Percentiles rank a stretch among this genome's conserved stretches.
These are phyloP conservation scores for Didymella arachidicola DNA, from an alignment of 2,329 filamentous ascomycete species.

Conservation along the genomic window DNA sequence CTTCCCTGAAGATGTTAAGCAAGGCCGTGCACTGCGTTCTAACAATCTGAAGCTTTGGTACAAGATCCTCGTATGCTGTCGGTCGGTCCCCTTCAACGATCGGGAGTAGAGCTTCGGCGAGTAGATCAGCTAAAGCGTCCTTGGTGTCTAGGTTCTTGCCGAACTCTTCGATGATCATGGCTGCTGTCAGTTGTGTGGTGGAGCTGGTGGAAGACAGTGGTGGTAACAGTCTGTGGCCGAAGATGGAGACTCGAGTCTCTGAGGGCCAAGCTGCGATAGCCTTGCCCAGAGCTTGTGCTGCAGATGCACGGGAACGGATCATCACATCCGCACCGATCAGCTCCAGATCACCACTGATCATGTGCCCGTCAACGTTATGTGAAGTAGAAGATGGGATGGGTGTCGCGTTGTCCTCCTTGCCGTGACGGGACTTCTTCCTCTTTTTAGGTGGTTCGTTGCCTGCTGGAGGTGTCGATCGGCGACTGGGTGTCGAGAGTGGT, in stretches of 20 bases:
- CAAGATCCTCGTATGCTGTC: slow-evolving; percentile 84
- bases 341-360: slow-evolving; percentile 97
- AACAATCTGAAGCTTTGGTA: slow-evolving; percentile 87
- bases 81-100: slow-evolving; percentile 86
- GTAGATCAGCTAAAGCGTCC: slow-evolving; percentile 63
- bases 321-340: slow-evolving; percentile 89
- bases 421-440: slow-evolving; percentile 79
- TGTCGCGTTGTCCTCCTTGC: slow-evolving; percentile 66
- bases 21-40: slow-evolving; percentile 91
- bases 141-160: slow-evolving; percentile 63
- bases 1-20: slow-evolving; percentile 86
- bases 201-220: slow-evolving; percentile 77
- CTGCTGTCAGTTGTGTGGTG: slow-evolving; percentile 83
- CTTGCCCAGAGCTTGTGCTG: slow-evolving; percentile 84
- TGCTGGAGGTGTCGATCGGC: slow-evolving; percentile 45
- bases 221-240: slow-evolving; percentile 70
- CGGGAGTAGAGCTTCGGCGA: slow-evolving; percentile 70
- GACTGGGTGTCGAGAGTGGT: slow-evolving; percentile 32
- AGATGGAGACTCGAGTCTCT: slow-evolving; percentile 65
- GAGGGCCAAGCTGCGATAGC: slow-evolving; percentile 80
- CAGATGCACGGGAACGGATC: slow-evolving; percentile 86
- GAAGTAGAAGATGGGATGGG: slow-evolving; percentile 64
- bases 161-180: slow-evolving; percentile 88
- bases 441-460: slow-evolving; percentile 68
- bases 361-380: slow-evolving; percentile 96